Percentiles rank a stretch among this genome's conserved stretches.
phyloP scores from a whole-genome alignment of 257 asterid species.

The Nicotiana paniculata region DNA sequence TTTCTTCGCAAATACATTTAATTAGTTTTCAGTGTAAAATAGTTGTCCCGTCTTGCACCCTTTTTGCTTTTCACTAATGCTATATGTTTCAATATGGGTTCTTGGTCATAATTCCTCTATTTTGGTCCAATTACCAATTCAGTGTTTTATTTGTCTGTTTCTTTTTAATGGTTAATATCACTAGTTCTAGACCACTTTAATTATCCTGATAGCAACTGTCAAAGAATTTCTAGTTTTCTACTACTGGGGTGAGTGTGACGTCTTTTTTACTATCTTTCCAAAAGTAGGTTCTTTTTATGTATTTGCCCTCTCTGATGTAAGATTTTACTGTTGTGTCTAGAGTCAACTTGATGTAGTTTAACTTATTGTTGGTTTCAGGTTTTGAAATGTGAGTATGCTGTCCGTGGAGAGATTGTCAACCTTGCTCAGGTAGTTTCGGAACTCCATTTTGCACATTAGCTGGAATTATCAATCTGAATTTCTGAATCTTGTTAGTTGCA shows the following conservation, averaged over 20 bases:
- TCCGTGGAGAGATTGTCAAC: slow-evolving; percentile 91
- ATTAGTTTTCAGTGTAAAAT: background rate
- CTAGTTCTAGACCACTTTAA: background rate
- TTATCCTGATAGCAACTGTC: background rate
- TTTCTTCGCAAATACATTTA: background rate
- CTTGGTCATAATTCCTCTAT: background rate
- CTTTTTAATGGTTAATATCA: background rate
- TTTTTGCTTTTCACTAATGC: too few species aligned
- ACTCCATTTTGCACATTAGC: background rate
- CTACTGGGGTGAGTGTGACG: too few species aligned
- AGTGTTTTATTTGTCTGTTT: background rate
- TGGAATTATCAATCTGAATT: background rate
- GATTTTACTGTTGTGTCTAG: background rate
- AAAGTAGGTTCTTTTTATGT: background rate
- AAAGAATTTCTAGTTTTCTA: too few species aligned
- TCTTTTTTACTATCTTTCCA: too few species aligned
- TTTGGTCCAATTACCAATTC: background rate
- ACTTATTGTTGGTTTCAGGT: slow-evolving; percentile 41
- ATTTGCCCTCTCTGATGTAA: background rate
- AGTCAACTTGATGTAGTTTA: background rate
- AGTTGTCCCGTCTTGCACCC: background rate
- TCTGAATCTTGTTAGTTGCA: slow-evolving; percentile 2
- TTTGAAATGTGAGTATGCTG: slow-evolving; percentile 88
- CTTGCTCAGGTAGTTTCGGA: slow-evolving; percentile 73
- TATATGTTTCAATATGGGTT: too few species aligned